Evolutionary conservation across 2,329 filamentous ascomycete species (phyloP).

Genomic region (Hymenoscyphus salicellus): DNA sequence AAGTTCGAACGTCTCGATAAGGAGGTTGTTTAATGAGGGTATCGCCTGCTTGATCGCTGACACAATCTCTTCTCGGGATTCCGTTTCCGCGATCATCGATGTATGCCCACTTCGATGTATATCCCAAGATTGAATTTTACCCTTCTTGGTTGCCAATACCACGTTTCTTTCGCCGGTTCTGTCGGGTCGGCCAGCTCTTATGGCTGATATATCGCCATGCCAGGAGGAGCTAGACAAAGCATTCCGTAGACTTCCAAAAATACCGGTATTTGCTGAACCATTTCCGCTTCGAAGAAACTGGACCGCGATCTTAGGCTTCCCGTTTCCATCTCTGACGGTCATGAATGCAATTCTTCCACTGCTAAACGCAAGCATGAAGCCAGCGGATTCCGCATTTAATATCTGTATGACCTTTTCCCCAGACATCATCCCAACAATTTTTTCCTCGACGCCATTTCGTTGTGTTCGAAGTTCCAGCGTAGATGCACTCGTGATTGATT

Average conservation of each 20-base stretch:
- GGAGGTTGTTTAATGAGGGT: slow-evolving; percentile 47
- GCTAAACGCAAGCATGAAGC: slow-evolving; percentile 81
- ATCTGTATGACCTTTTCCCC: slow-evolving; percentile 76
- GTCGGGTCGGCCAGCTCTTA: slow-evolving; percentile 68
- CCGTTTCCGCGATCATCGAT: slow-evolving; percentile 67
- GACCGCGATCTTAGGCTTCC: slow-evolving; percentile 74
- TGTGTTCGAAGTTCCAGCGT: slow-evolving; percentile 77
- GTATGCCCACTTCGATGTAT: slow-evolving; percentile 84
- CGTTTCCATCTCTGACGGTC: slow-evolving; percentile 80
- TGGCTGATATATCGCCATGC: slow-evolving; percentile 75
- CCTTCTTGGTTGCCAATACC: slow-evolving; percentile 73
- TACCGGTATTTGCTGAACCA: slow-evolving; percentile 55
- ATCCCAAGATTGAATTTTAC: slow-evolving; percentile 80
- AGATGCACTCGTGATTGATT: slow-evolving; percentile 85
- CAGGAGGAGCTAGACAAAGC: slow-evolving; percentile 68
- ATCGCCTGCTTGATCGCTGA: slow-evolving; percentile 57
- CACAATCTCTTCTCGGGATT: slow-evolving; percentile 64
- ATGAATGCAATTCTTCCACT: slow-evolving; percentile 84
- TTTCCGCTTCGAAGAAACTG: slow-evolving; percentile 69
- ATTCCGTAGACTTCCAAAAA: slow-evolving; percentile 79
- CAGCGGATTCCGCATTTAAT: slow-evolving; percentile 77
- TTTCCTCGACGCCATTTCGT: slow-evolving; percentile 73
- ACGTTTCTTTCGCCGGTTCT: slow-evolving; percentile 82
- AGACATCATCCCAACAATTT: slow-evolving; percentile 69
- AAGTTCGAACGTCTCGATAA: slow-evolving; percentile 64